Base-by-base conservation (phyloP, 2,329 filamentous ascomycete genomes). In the Hypocrella siamensis region DNA sequence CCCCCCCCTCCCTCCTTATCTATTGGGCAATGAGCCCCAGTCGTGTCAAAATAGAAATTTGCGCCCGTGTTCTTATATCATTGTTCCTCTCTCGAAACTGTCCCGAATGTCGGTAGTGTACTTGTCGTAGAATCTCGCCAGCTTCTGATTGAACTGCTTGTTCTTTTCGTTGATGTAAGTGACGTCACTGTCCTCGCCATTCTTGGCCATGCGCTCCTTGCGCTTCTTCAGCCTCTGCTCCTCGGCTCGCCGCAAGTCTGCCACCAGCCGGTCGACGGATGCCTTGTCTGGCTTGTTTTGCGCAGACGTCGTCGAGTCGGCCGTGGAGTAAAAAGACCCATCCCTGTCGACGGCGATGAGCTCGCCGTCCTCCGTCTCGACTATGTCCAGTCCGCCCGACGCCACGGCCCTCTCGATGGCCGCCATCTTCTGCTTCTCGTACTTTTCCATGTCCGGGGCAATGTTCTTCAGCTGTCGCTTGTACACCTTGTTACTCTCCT, bases 91-190 rank as follows among this genome's bases (percentile, higher is more conserved):
- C 68, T 98, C 90, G 53, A 98, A 98, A 56, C 81, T 94, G 51
- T 98, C 90, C 50, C 90, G 68, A 46, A 98, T 96, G 54, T 98
- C 90, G 19, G 81, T 75, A 28, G 90, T 98, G 57, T 98, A 98
- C 65, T 93, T 93, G 61, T 98, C 90, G 60, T 98, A 98, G 62
- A 96, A 98, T 42, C 90, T 69, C 33, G 79, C 67, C 55, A 98
- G 64, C 63, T 98, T 96, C 63, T 93, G 77, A 73, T 98, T 98
- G 65, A 98, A 98, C 67, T 94, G 85, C 67, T 96, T 96, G 67
- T 98, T 98, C 78, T 98, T 94, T 60, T 94, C 85, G 60, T 98
- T 98, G 70, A 98, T 98, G 58, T 93, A 96, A 6, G 88, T 96
- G 46, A 96, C 81, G 56, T 98, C 90, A 18, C 75, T 79, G 30